Evolutionary conservation across 257 asterid species (phyloP).

Genomic region (Nicotiana tomentosiformis): DNA sequence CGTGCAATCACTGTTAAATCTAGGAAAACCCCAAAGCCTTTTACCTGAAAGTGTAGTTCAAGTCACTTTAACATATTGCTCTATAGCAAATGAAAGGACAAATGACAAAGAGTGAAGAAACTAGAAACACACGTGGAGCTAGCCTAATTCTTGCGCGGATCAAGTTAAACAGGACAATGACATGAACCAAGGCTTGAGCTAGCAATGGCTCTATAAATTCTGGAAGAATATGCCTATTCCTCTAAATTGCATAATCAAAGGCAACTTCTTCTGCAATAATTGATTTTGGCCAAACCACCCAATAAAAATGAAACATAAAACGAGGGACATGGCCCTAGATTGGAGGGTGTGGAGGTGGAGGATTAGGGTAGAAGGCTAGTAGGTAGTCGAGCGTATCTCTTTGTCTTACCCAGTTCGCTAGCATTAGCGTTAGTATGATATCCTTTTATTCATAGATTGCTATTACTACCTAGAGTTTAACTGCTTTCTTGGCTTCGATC

Average conservation of each 20-base stretch:
- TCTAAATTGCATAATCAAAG: no score
- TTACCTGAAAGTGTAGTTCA: constrained; percentile 37
- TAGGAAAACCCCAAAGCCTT: constrained; percentile 51
- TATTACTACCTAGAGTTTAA: no score
- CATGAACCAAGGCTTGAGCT: not conserved
- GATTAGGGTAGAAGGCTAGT: no score
- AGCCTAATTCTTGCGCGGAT: not conserved
- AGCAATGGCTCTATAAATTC: not conserved
- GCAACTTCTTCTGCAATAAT: no score
- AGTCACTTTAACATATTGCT: not conserved
- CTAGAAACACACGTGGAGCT: not conserved
- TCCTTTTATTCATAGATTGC: no score
- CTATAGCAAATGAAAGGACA: not conserved
- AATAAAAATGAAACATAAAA: not conserved
- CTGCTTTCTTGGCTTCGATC: no score
- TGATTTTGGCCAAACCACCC: not conserved
- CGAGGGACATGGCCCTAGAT: not conserved
- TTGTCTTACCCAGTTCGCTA: no score
- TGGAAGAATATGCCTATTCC: not conserved
- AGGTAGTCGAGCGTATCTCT: no score
- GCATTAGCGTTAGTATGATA: no score
- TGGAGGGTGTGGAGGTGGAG: no score
- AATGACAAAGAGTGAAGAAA: not conserved
- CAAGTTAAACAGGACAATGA: not conserved
- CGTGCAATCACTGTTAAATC: constrained; percentile 53